Conservation (phyloP, 495 filamentous ascomycete species). For the Neurospora hispaniola region DNA sequence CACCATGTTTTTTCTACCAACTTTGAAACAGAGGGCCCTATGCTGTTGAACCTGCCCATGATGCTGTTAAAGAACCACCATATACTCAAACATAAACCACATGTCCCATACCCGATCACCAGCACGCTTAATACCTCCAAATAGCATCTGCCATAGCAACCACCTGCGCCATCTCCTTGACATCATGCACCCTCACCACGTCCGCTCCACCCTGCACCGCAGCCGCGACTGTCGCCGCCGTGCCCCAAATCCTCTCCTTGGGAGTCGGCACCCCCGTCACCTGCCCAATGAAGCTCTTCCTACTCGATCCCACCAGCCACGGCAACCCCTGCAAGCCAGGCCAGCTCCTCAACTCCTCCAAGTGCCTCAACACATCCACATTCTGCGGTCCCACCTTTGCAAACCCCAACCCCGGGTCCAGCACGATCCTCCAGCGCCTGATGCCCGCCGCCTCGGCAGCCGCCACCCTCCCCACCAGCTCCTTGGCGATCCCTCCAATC, state of each 20-base stretch:
- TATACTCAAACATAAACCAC: neutral
- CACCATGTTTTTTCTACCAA: neutral
- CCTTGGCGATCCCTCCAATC: conserved; percentile 54
- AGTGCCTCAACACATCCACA: conserved; percentile 59
- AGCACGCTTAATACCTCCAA: conserved; percentile 43
- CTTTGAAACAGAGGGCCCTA: neutral
- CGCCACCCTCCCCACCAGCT: conserved; percentile 58
- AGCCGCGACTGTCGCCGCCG: conserved; percentile 77
- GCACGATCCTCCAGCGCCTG: conserved; percentile 83
- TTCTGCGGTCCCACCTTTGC: conserved; percentile 77
- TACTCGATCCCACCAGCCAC: conserved; percentile 82
- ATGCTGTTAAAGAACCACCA: neutral
- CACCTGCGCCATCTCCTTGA: conserved; percentile 79
- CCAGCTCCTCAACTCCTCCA: conserved; percentile 51
- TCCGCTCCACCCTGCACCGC: conserved; percentile 89
- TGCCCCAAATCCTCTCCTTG: conserved; percentile 65
- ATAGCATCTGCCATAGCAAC: conserved; percentile 86
- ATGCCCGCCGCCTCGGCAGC: conserved; percentile 79
- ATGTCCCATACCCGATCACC: neutral
- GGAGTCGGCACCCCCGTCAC: conserved; percentile 60
- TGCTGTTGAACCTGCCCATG: neutral
- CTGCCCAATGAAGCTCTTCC: conserved; percentile 80
- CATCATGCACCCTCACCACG: conserved; percentile 92
- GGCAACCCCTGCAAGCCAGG: conserved; percentile 62
- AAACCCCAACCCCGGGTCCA: conserved; percentile 92